Evolutionary conservation across 1,284 basidiomycete genomes (phyloP), one percentile per base, ranked within the genome.

Genomic region (Ceratobasidium sp.): DNA sequence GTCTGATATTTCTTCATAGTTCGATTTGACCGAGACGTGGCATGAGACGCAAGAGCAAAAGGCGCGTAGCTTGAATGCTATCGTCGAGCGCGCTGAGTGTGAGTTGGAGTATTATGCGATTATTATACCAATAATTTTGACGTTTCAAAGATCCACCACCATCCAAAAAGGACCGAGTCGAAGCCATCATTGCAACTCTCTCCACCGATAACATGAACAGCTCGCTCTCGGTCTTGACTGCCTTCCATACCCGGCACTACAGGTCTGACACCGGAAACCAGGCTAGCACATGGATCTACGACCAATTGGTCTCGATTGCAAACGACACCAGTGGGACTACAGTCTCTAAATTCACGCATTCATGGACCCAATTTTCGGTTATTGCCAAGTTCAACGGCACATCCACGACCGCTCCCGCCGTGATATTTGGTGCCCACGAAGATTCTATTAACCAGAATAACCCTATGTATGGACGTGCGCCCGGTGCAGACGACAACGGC

Each of bases 241-340:
- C 82, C 64, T 90, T 88, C 84, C 83, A 86, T 75, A 90, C 87
- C 3, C 84, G 90, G 18, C 89, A 90, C 83, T 91, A 91, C 84
- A 85, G 87, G 41, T 87, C 86, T 1, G 83, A 85, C 41, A 88
- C 87, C 0, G 90, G 90, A 5, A 76, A 50, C 79, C 64, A 23
- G 68, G 79, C 70, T 71, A 79, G 62, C 81, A 79, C 79, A 75
- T 82, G 20, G 65, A 79, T 57, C 54, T 77, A 46, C 66, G 67
- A 68, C 69, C 79, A 55, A 67, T 75, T 65, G 62, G 77, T 76
- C 27, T 50, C 41, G 10, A 77, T 69, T 55, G 68, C 73, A n/a
- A 60, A 12, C 66, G 46, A 38, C 62, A 64, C 64, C 38, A 48
- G 27, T 10, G 83, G 82, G 60, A 83, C 88, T 69, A 85, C 82